These are phyloP conservation scores for Annulohypoxylon truncatum DNA, from an alignment of 2,329 filamentous ascomycete genomes.

Conservation along the genomic window DNA sequence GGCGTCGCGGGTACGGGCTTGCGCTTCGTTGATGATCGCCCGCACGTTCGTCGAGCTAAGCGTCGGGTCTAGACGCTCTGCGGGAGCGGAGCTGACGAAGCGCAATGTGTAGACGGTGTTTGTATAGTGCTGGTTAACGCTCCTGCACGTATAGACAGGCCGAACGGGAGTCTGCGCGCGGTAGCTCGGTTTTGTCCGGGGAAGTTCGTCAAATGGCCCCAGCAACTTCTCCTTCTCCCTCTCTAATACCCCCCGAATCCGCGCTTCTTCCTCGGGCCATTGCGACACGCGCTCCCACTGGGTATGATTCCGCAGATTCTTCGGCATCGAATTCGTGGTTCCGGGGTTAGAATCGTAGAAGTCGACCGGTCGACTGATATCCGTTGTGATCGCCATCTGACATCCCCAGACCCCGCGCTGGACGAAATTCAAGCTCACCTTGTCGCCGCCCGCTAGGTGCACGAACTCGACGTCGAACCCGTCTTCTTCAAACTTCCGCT, in stretches of 20 bases:
- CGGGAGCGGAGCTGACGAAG: constrained; percentile 13
- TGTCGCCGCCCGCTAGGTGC: constrained; percentile 30
- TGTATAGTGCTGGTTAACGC: neutral
- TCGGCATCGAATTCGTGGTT: neutral
- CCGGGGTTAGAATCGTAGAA: constrained; percentile 9
- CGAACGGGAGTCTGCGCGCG: neutral
- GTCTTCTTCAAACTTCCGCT: neutral
- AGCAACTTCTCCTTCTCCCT: neutral
- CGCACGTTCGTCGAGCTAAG: constrained; percentile 37
- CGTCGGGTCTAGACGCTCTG: constrained; percentile 25
- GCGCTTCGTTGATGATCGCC: constrained; percentile 11
- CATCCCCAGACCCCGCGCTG: constrained; percentile 26
- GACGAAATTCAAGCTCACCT: neutral
- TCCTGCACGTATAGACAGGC: constrained; percentile 11
- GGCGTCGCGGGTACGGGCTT: neutral
- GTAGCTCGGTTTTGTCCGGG: too few relatives aligned
- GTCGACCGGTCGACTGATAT: constrained; percentile 26
- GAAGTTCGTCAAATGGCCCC: too few relatives aligned
- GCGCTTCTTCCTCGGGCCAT: neutral
- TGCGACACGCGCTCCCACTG: neutral
- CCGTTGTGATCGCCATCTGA: constrained; percentile 18
- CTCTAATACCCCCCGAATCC: neutral
- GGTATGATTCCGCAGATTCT: constrained; percentile 5
- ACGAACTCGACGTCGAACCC: constrained; percentile 25
- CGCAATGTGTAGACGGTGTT: neutral